Evolutionary conservation across 805 yeast species (phyloP).

Genomic region (Lachancea fermentati): DNA sequence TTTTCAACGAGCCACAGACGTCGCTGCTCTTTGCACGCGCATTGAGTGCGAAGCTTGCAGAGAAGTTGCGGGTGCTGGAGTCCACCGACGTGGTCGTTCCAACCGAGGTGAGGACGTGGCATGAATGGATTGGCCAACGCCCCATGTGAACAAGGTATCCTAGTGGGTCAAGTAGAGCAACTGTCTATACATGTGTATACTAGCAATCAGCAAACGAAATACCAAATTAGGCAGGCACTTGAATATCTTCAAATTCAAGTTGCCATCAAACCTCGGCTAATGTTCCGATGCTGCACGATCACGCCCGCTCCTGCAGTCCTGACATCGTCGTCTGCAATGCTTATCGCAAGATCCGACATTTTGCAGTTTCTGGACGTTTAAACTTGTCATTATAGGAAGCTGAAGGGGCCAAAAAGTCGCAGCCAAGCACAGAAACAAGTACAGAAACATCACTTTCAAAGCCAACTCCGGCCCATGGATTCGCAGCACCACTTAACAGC

Average conservation of each 20-base stretch:
- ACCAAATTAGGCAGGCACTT: not conserved
- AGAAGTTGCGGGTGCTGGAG: constrained; percentile 40
- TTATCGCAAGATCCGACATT: not conserved
- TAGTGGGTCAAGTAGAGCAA: too few relatives aligned
- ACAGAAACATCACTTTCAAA: too few relatives aligned
- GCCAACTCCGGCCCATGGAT: too few relatives aligned
- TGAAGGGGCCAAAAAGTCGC: too few relatives aligned
- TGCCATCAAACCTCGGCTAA: too few relatives aligned
- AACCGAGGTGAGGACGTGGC: constrained; percentile 88
- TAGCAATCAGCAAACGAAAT: not conserved
- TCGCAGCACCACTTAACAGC: not conserved
- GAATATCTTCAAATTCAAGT: too few relatives aligned
- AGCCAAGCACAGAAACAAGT: too few relatives aligned
- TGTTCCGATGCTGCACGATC: too few relatives aligned
- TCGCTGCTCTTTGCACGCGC: constrained; percentile 81
- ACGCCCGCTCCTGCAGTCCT: too few relatives aligned
- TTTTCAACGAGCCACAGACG: constrained; percentile 95
- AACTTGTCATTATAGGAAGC: too few relatives aligned
- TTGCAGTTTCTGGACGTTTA: too few relatives aligned
- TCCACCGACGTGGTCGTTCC: constrained; percentile 60
- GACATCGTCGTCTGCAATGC: not conserved
- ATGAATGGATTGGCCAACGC: constrained; percentile 92
- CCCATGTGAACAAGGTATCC: constrained; percentile 62
- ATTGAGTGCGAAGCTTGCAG: constrained; percentile 61
- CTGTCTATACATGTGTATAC: not conserved